These are phyloP conservation scores for Phytopythium delawarense DNA, from an alignment of 352 stramenopile species.

Conservation along the genomic window DNA sequence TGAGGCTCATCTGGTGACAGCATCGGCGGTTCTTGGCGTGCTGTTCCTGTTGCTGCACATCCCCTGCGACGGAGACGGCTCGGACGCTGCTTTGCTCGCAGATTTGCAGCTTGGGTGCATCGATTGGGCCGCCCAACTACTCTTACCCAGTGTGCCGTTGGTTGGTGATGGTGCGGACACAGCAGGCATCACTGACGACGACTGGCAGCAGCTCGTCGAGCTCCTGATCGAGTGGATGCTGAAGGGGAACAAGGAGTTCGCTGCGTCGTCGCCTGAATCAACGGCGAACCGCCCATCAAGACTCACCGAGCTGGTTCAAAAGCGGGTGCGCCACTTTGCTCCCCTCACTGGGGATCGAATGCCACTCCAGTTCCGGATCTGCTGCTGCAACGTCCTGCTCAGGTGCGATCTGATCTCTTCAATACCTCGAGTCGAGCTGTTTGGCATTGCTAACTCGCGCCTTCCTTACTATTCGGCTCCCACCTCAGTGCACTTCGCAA, in stretches of 20 bases:
- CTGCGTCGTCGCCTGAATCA: slow-evolving; percentile 6
- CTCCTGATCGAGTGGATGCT: slow-evolving; percentile 1
- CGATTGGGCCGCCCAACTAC: slow-evolving; percentile 39
- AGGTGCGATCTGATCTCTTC: slow-evolving; percentile 27
- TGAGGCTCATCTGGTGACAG: slow-evolving; percentile 9
- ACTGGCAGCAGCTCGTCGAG: not conserved
- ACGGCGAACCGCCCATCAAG: not conserved
- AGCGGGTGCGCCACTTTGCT: not conserved
- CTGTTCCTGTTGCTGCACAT: slow-evolving; percentile 54
- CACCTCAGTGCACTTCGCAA: not conserved
- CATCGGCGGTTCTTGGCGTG: slow-evolving; percentile 23
- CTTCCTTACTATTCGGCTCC: not conserved
- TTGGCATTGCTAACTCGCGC: not conserved
- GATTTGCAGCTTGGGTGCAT: slow-evolving; percentile 72
- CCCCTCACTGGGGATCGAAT: slow-evolving; percentile 5
- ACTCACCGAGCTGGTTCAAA: not conserved
- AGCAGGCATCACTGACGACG: not conserved
- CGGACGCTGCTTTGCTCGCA: slow-evolving; percentile 27
- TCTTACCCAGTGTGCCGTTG: not conserved
- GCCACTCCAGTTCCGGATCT: slow-evolving; percentile 47
- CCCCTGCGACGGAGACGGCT: slow-evolving; percentile 16
- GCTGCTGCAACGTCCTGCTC: slow-evolving; percentile 60
- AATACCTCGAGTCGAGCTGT: not conserved
- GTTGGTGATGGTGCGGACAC: not conserved
- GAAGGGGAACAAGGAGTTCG: not conserved